phyloP scores from a whole-genome alignment of 345 rosid species.

The Boechera stricta region DNA sequence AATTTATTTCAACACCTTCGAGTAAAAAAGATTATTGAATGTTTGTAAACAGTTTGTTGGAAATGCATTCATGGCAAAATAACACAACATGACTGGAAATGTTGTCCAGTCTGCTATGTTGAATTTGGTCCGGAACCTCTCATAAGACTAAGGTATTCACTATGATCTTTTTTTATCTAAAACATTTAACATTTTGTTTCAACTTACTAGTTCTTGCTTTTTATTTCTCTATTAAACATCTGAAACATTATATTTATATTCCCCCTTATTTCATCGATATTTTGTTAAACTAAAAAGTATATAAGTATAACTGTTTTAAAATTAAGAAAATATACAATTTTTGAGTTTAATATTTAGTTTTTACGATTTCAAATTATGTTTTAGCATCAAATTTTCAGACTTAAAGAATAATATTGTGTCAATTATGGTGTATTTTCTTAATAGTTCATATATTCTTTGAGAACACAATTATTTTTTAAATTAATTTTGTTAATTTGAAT shows the following conservation, averaged over 20 bases:
- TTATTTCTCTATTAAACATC: neutral
- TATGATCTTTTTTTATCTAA: neutral
- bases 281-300: neutral
- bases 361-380: neutral
- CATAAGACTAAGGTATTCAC: neutral
- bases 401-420: neutral
- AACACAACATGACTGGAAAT: neutral
- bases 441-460: neutral
- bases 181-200: neutral
- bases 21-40: neutral
- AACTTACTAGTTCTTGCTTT: neutral
- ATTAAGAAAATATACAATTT: neutral
- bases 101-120: conserved; percentile 5
- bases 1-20: neutral
- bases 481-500: neutral
- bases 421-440: neutral
- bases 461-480: neutral
- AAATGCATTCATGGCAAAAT: conserved; percentile 10
- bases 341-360: neutral
- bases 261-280: neutral
- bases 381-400: neutral
- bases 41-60: conserved; percentile 12
- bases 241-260: neutral
- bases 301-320: neutral
- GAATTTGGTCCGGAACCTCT: neutral